Evolutionary conservation across 2,329 filamentous ascomycete species (phyloP), one percentile per base, ranked within the genome.

Genomic region (Hymenoscyphus scutula): DNA sequence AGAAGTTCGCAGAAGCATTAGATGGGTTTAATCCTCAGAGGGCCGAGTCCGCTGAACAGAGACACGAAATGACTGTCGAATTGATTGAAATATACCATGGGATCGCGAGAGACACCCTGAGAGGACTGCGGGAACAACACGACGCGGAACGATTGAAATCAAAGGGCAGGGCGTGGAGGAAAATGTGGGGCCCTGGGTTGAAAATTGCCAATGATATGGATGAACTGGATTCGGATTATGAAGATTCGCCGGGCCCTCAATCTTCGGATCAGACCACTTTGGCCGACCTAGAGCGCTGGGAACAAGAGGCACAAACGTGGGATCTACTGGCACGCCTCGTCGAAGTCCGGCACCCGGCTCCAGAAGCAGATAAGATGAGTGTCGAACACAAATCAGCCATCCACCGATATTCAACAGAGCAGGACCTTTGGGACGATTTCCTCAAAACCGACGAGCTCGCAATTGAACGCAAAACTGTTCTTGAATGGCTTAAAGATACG

Each of bases 261-360:
- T 30, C 27, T 30, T 58, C 65, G 29, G 48, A 57, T 45, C 69
- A 64, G 71, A 73, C 77, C 34, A 77, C 74, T 53, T 72, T 81
- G 23, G 74, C 81, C 59, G 82, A 85, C 64, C 73, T 89, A 13
- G 80, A 83, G 71, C 83, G 85, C 61, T 89, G 92, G 82, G 87
- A 96, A 75, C 83, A 89, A 67, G 95, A 99, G 76, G 86, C 88
- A 48, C 91, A 96, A 70, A 95, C 92, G 0, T 99, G 95, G 95
- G 88, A 96, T 72, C 81, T 98, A 30, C 79, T 98, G 63, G 84
- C 87, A 56, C 69, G 72, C 38, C 64, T 75, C 38, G 82, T 97
- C 58, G 86, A 89, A 11, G 76, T 91, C 66, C 84, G 90, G 70
- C 88, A 91, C 72, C 74, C 68, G 73, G 74, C 66, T 71, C 38